Evolutionary conservation across 1,284 basidiomycete species (phyloP), one percentile per base, ranked within the genome.

Genomic region (Cryptococcus sp.): DNA sequence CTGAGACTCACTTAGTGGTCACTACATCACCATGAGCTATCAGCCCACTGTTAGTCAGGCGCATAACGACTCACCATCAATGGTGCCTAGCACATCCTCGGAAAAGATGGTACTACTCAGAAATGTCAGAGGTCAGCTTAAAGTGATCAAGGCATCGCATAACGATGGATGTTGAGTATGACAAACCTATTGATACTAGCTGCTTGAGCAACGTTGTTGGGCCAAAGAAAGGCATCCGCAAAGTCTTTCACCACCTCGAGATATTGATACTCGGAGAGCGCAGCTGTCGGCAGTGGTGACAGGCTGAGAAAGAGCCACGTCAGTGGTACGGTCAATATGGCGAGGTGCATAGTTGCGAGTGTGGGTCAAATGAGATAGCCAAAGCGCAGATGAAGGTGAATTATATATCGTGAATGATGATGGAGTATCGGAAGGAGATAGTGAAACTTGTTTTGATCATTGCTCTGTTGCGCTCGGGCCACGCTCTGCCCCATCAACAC

Each of bases 101-200:
- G 66, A 52, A 43, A 68, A 68, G 29, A 68, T 22, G 1, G 63
- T 55, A 37, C 65, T 67, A 53, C n/a, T n/a, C 5, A 8, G 34
- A 29, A n/a, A n/a, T n/a, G n/a, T n/a, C n/a, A n/a, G n/a, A n/a
- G n/a, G n/a, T 58, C 52, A 49, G 38, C 47, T 38, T 5, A 25
- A 34, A 38, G 17, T 4, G 23, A 8, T 26, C 5, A 15, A 3
- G 19, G 46, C n/a, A 20, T 50, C 29, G n/a, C n/a, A n/a, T n/a
- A 29, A 41, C 48, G 20, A 3, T 44, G 46, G 16, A 53, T 29
- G 8, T 44, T 44, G n/a, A 44, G n/a, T n/a, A 22, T 16, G 22
- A 57, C 50, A 38, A 16, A 63, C 61, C 53, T 56, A 40, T 63
- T 63, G 53, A 63, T 63, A 29, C 47, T 50, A 17, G 19, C 44